Percentiles rank a stretch among this genome's conserved stretches.
phyloP scores from a whole-genome alignment of 2,329 filamentous ascomycete genomes.

The Calonectria honghensis region DNA sequence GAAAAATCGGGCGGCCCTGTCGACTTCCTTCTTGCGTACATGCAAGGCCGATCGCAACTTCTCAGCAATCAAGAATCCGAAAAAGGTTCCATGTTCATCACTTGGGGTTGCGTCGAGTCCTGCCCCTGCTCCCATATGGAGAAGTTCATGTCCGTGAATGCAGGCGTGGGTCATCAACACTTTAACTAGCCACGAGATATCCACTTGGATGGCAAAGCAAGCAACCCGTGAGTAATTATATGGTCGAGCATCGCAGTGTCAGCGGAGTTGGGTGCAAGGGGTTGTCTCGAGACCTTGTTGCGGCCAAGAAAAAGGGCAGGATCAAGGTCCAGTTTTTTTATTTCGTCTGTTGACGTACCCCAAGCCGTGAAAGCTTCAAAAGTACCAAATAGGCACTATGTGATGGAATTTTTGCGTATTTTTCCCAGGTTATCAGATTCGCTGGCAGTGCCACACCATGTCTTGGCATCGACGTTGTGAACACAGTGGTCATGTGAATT shows the following conservation, averaged over 20 bases:
- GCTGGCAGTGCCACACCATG: neutral
- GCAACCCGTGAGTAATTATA: slow-evolving; percentile 6
- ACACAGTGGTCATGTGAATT: slow-evolving; percentile 16
- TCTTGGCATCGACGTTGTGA: neutral
- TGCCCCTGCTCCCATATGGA: neutral
- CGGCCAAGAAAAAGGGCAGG: neutral
- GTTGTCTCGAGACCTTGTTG: neutral
- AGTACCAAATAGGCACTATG: too few relatives aligned
- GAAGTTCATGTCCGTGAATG: slow-evolving; percentile 4
- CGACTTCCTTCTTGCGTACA: neutral
- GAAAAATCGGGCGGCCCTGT: neutral
- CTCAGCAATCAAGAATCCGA: too few relatives aligned
- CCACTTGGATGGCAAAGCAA: neutral
- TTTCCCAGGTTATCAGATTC: neutral
- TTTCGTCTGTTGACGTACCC: neutral
- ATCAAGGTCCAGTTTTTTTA: neutral
- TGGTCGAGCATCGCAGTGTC: neutral
- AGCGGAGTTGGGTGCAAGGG: neutral
- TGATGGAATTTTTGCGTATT: neutral
- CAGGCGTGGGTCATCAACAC: neutral
- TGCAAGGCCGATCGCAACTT: slow-evolving; percentile 7
- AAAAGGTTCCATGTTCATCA: neutral
- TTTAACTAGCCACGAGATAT: neutral
- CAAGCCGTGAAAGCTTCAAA: neutral
- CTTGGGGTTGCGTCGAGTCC: neutral